Evolutionary conservation across 73 alveolate genomes (phyloP).

Genomic region (Uronychia binucleata): DNA sequence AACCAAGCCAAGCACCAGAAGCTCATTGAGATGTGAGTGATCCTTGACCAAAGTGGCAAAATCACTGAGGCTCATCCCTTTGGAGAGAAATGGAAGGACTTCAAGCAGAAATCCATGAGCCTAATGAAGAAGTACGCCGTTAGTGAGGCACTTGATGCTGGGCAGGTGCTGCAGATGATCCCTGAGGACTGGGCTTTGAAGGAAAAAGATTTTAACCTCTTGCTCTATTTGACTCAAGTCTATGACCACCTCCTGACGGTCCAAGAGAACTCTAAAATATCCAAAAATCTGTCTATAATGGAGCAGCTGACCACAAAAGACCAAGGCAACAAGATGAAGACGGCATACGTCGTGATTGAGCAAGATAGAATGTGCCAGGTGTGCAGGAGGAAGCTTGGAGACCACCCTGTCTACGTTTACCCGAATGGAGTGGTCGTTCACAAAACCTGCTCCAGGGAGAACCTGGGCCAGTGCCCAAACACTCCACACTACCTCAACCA

Average conservation of each 20-base stretch:
- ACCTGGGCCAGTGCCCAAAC: slow-evolving; percentile 26
- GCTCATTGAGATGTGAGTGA: background rate
- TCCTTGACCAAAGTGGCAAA: background rate
- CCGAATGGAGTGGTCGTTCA: slow-evolving; percentile 58
- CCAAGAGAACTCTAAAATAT: slow-evolving; percentile 48
- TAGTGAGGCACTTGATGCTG: slow-evolving; percentile 32
- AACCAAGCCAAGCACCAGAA: background rate
- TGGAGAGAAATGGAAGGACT: slow-evolving; percentile 12
- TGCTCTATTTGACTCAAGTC: slow-evolving; percentile 17
- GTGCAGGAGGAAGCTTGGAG: slow-evolving; percentile 32
- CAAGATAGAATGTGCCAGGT: slow-evolving; percentile 41
- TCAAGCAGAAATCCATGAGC: slow-evolving; percentile 8
- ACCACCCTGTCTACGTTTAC: slow-evolving; percentile 19
- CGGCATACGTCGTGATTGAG: slow-evolving; percentile 43
- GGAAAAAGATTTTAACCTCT: slow-evolving; percentile 26
- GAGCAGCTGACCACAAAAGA: slow-evolving; percentile 33
- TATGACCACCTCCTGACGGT: slow-evolving; percentile 49
- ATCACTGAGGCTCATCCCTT: background rate
- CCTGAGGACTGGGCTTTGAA: slow-evolving; percentile 56
- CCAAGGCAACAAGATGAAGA: slow-evolving; percentile 29
- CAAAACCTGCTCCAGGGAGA: slow-evolving; percentile 32
- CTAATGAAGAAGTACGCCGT: slow-evolving; percentile 31
- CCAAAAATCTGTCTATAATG: slow-evolving; percentile 51
- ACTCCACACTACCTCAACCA: slow-evolving; percentile 43
- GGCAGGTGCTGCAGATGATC: slow-evolving; percentile 21